Conservation (phyloP, 1,139 yeast genomes). For the Lodderomyces margitis region DNA sequence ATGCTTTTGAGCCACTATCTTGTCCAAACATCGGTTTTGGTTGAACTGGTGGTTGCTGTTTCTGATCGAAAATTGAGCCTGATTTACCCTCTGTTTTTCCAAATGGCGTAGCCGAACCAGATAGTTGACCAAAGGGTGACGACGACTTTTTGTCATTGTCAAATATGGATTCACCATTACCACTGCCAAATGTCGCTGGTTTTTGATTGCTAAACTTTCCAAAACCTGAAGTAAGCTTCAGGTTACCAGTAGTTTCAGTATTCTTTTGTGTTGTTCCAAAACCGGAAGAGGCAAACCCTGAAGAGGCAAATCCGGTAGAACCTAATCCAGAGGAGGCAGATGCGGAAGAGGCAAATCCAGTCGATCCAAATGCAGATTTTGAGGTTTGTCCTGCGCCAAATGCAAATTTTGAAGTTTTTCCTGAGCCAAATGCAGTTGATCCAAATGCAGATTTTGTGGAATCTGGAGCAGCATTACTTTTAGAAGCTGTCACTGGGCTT, state of each 20-base stretch:
- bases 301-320: slow-evolving; percentile 18
- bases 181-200: slow-evolving; percentile 7
- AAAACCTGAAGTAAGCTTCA: slow-evolving; percentile 11
- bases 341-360: slow-evolving; percentile 19
- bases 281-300: slow-evolving; percentile 13
- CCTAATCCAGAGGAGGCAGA: slow-evolving; percentile 12
- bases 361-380: slow-evolving; percentile 10
- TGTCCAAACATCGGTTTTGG: neutral
- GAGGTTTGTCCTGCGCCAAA: slow-evolving; percentile 2
- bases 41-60: neutral
- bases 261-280: slow-evolving; percentile 8
- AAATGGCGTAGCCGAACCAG: neutral
- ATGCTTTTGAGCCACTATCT: neutral
- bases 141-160: neutral
- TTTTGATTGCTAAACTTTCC: slow-evolving; percentile 9
- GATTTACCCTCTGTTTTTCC: neutral
- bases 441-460: slow-evolving; percentile 5
- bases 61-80: neutral
- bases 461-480: neutral
- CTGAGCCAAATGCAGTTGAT: slow-evolving; percentile 5
- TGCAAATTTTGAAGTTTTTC: neutral
- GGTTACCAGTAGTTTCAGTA: slow-evolving; percentile 2
- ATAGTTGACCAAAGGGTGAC: slow-evolving; percentile 1
- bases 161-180: slow-evolving; percentile 4
- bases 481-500: neutral